Percentiles rank a stretch among this genome's conserved stretches.
These are phyloP conservation scores for Penicillium sp. DNA, from an alignment of 2,329 filamentous ascomycete genomes.

Conservation along the genomic window DNA sequence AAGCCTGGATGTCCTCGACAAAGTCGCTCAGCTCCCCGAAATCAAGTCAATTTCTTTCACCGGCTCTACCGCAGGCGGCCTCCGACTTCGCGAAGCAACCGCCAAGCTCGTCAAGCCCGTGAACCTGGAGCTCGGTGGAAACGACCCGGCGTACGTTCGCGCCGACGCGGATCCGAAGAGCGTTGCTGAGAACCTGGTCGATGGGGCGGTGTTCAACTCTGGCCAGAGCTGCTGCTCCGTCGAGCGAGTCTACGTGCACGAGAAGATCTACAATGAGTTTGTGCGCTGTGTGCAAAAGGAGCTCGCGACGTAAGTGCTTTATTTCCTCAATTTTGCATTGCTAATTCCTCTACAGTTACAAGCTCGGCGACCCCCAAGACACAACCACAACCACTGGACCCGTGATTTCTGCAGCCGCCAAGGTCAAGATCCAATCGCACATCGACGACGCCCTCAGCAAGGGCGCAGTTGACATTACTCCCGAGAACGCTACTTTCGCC, in stretches of 20 bases:
- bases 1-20: constrained; percentile 67
- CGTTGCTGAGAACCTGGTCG: constrained; percentile 86
- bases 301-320: constrained; percentile 52
- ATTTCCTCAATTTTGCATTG: neutral
- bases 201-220: constrained; percentile 87
- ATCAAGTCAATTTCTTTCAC: constrained; percentile 82
- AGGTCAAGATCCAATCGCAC: constrained; percentile 68
- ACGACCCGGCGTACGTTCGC: constrained; percentile 83
- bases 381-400: constrained; percentile 74
- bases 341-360: constrained; percentile 20
- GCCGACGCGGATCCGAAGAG: constrained; percentile 76
- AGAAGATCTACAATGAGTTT: constrained; percentile 77
- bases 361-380: constrained; percentile 66
- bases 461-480: constrained; percentile 74
- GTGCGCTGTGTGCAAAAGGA: constrained; percentile 71
- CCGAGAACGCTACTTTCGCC: constrained; percentile 67
- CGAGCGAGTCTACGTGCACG: constrained; percentile 82
- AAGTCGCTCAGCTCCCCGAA: constrained; percentile 67
- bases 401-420: constrained; percentile 72
- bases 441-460: constrained; percentile 74
- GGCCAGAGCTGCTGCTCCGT: constrained; percentile 91
- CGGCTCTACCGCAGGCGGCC: constrained; percentile 76
- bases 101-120: constrained; percentile 75
- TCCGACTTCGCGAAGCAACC: constrained; percentile 75
- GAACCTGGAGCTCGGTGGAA: constrained; percentile 83